Evolutionary conservation across 352 stramenopile species (phyloP).

Genomic region (Peronospora belbahrii): DNA sequence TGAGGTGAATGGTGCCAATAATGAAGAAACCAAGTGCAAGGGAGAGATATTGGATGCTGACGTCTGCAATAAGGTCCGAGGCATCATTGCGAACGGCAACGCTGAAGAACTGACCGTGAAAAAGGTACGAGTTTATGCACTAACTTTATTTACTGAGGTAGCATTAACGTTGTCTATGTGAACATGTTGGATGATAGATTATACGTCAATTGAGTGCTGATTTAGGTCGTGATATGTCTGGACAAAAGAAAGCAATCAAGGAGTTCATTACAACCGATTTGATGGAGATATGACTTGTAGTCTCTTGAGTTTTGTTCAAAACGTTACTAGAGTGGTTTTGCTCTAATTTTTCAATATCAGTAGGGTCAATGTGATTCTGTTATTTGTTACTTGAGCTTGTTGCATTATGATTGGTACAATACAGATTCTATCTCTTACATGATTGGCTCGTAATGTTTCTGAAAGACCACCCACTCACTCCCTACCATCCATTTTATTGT

Average conservation of each 20-base stretch:
- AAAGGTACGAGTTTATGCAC: conserved; percentile 32
- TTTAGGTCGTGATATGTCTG: conserved; percentile 52
- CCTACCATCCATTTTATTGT: not conserved
- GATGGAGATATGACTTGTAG: conserved; percentile 12
- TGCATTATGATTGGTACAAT: not conserved
- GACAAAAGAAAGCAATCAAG: conserved; percentile 78
- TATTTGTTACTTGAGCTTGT: too few relatives aligned
- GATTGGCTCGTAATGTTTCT: not conserved
- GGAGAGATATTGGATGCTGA: conserved; percentile 31
- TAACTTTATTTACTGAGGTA: not conserved
- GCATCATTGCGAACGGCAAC: conserved; percentile 74
- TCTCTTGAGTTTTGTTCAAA: not conserved
- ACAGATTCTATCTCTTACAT: not conserved
- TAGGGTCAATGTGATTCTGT: too few relatives aligned
- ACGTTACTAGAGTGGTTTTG: too few relatives aligned
- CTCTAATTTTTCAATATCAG: too few relatives aligned
- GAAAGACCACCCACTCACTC: not conserved
- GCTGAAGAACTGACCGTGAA: conserved; percentile 79
- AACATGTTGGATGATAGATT: conserved; percentile 51
- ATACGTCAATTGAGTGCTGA: conserved; percentile 62
- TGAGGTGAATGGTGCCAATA: conserved; percentile 7
- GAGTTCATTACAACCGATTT: conserved; percentile 55
- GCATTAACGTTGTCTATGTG: conserved; percentile 1
- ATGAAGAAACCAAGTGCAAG: conserved; percentile 12
- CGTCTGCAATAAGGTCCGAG: conserved; percentile 54